These are phyloP conservation scores for Pichia thaimueangensis DNA, from an alignment of 805 yeast species.

Conservation along the genomic window DNA sequence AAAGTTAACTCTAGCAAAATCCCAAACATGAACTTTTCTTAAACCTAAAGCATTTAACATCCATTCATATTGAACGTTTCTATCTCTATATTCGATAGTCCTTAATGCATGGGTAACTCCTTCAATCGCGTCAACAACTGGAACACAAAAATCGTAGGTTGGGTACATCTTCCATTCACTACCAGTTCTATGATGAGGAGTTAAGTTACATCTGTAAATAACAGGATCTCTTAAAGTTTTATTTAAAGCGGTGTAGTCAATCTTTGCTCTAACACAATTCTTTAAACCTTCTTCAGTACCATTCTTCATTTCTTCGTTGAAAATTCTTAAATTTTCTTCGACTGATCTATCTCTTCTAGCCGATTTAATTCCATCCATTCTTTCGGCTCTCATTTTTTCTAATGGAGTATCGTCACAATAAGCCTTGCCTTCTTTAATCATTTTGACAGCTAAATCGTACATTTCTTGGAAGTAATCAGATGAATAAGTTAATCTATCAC, in stretches of 20 bases:
- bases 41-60: conserved; percentile 71
- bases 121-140: conserved; percentile 90
- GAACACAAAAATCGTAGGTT: conserved; percentile 97
- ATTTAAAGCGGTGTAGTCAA: conserved; percentile 84
- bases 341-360: conserved; percentile 87
- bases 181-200: conserved; percentile 98
- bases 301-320: conserved; percentile 86
- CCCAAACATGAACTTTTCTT: conserved; percentile 96
- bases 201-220: conserved; percentile 91
- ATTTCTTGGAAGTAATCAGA: conserved; percentile 89
- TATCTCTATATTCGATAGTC: conserved; percentile 97
- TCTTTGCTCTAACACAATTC: conserved; percentile 94
- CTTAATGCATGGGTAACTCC: conserved; percentile 98
- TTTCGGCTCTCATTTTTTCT: conserved; percentile 96
- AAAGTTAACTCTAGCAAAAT: conserved; percentile 94
- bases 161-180: conserved; percentile 93
- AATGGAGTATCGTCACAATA: conserved; percentile 95
- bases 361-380: conserved; percentile 95
- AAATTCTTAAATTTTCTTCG: conserved; percentile 83
- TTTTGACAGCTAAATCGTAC: conserved; percentile 77
- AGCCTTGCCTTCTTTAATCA: conserved; percentile 94
- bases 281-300: conserved; percentile 91
- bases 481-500: conserved; percentile 81
- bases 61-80: conserved; percentile 98
- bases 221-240: conserved; percentile 98